Evolutionary conservation across 179 eudicot genomes (phyloP), one percentile per base, ranked within the genome.

Genomic region (Patellifolia procumbens): DNA sequence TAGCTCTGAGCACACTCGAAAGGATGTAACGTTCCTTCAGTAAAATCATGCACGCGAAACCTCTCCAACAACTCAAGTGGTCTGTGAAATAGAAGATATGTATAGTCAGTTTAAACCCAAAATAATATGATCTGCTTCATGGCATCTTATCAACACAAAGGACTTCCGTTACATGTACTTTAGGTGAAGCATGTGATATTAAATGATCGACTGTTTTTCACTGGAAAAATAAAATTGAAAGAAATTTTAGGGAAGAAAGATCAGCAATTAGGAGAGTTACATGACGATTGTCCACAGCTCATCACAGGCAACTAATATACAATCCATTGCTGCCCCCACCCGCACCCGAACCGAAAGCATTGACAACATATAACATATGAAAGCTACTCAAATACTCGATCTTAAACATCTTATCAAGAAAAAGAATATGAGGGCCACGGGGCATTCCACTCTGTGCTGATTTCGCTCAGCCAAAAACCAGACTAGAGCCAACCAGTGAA

Each of bases 1-100:
- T 82, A 95, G 88, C 91, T 95, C 84, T 95, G 99, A 78, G 95
- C 85, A 81, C 98, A 95, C 85, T 95, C 95, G 79, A 95, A 93
- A 68, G 95, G 95, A 85, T 89, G 95, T 71, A 91, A 66, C 12
- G 87, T 82, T 78, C 97, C 97, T 88, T 90, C 98, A 22, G 92
- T 76, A 74, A 93, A 91, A 67, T 93, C 99, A 74, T 88, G 95
- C 95, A 91, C 88, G 73, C 89, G 83, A 59, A 95, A 90, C 77
- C 89, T 86, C 81, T 95, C 99, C 85, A 93, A 78, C 79, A 93
- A 85, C 77, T 91, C 98, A 72, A 85, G 82, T 37, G 97, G 98
- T 89, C 98, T 93, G 83, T 56, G 81, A 46, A 67, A 37, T 26
- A n/a, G 20, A 62, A 62, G 48, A 49, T 11, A 29, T 11, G n/a